Percentiles rank a stretch among this genome's conserved stretches.
These are phyloP conservation scores for Dittrichia graveolens DNA, from an alignment of 129 eudicot genomes.

Conservation along the genomic window DNA sequence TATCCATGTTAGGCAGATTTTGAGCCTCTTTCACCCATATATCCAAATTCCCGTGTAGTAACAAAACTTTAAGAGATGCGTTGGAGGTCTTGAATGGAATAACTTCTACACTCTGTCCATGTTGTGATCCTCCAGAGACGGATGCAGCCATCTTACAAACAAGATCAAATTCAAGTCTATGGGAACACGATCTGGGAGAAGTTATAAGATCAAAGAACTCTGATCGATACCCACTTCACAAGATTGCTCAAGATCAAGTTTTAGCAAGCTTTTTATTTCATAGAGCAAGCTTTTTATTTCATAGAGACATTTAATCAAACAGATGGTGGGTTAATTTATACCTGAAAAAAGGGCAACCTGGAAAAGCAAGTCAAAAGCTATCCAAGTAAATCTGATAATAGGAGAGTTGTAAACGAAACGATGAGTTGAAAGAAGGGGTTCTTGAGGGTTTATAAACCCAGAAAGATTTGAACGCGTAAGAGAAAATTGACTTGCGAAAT, in stretches of 20 bases:
- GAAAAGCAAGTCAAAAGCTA: neutral
- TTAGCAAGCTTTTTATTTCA: neutral
- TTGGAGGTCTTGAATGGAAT: conserved; percentile 37
- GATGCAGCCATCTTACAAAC: conserved; percentile 30
- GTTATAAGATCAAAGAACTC: conserved; percentile 13
- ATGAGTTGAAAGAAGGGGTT: neutral
- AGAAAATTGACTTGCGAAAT: conserved; percentile 25
- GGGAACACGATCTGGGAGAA: neutral
- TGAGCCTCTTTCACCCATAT: conserved; percentile 48
- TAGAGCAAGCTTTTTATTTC: too few species aligned
- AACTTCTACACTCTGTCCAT: conserved; percentile 37
- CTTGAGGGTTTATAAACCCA: conserved; percentile 12
- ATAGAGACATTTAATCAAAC: conserved; percentile 29
- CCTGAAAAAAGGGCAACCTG: neutral
- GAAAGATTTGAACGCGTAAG: conserved; percentile 23
- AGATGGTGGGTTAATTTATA: conserved; percentile 17
- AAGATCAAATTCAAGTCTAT: neutral
- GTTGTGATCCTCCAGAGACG: conserved; percentile 32
- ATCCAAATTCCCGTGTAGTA: conserved; percentile 49
- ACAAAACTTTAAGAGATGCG: conserved; percentile 33
- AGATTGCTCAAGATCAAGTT: conserved; percentile 30
- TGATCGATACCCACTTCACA: too few species aligned
- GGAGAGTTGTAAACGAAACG: neutral
- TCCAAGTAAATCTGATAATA: neutral
- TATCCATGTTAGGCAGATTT: conserved; percentile 47